Evolutionary conservation across 345 rosid species (phyloP), one percentile per base, ranked within the genome.

Genomic region (Eucalyptus marginata): DNA sequence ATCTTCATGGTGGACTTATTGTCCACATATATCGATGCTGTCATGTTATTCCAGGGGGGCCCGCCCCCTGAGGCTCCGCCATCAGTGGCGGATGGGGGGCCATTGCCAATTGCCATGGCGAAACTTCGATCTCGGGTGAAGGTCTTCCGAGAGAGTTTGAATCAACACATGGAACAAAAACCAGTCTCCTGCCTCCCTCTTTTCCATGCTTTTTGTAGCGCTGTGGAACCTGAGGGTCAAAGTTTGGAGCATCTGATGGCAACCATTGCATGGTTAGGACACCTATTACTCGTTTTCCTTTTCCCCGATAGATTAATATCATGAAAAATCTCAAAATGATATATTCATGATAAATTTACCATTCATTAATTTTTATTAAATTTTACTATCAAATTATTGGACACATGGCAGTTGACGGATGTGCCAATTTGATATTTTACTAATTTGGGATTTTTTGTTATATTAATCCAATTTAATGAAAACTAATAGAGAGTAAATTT

Each of bases 291-390:
- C 12, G 1, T 62, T 62, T 31, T 24, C 64, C n/a, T 25, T 10
- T 58, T 10, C n/a, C 14, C 3, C 14, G 2, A 7, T 7, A 2
- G 9, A 20, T 54, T 54, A 18, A 18, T 20, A 54, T 0, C 2
- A 18, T 18, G 5, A 20, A 20, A 3, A 54, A 20, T 17, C 24
- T 20, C 58, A 54, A 54, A 20, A 18, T 18, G 1, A 20, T 20
- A 54, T 20, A 54, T 18, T 7, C 20, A 7, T 54, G 10, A 54
- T 8, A 3, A 50, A 54, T 7, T 54, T 54, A 54, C 2, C 25
- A 18, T 20, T 7, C 1, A 0, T 54, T 7, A 20, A 54, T 54
- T 54, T 2, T 20, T 54, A 0, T 54, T 20, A 50, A 50, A 50
- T 50, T 15, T 15, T 50, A 16, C 3, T 1, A 1, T 54, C 58